Conservation (phyloP, 1,139 yeast genomes). For the Yamadazyma dushanensis region DNA sequence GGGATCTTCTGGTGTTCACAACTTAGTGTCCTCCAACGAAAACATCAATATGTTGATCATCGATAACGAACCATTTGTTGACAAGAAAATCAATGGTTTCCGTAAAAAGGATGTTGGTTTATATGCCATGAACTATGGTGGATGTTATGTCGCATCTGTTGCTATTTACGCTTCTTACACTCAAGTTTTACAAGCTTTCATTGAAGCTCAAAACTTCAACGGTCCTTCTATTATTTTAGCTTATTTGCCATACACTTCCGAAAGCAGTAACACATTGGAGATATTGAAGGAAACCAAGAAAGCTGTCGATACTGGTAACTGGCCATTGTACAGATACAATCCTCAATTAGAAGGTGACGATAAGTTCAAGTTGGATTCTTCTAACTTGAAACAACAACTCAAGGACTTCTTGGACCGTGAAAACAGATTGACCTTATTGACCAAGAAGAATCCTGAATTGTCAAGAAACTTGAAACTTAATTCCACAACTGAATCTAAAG, state of each 20-base stretch:
- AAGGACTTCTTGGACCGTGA: slow-evolving; percentile 85
- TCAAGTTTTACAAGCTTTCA: slow-evolving; percentile 82
- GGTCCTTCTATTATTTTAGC: slow-evolving; percentile 94
- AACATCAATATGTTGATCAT: slow-evolving; percentile 83
- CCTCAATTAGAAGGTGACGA: slow-evolving; percentile 53
- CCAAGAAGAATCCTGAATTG: slow-evolving; percentile 70
- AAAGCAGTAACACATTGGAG: slow-evolving; percentile 67
- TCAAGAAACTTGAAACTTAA: slow-evolving; percentile 71
- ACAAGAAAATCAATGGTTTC: slow-evolving; percentile 35
- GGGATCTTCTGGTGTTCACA: slow-evolving; percentile 91
- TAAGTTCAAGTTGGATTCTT: slow-evolving; percentile 78
- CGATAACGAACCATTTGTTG: slow-evolving; percentile 84
- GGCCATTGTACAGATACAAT: slow-evolving; percentile 91
- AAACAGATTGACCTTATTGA: slow-evolving; percentile 76
- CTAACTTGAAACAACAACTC: slow-evolving; percentile 74
- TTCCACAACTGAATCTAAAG: slow-evolving; percentile 57
- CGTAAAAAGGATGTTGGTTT: slow-evolving; percentile 93
- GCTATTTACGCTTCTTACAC: slow-evolving; percentile 94
- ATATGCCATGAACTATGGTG: slow-evolving; percentile 93
- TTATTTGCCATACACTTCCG: slow-evolving; percentile 74
- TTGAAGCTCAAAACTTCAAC: slow-evolving; percentile 82
- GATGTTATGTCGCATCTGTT: slow-evolving; percentile 89
- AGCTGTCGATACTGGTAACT: slow-evolving; percentile 90
- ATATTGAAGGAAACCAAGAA: slow-evolving; percentile 83
- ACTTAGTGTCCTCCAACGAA: slow-evolving; percentile 70